Base-by-base conservation (phyloP, 1,284 basidiomycete species). In the Coniophora puteana region DNA sequence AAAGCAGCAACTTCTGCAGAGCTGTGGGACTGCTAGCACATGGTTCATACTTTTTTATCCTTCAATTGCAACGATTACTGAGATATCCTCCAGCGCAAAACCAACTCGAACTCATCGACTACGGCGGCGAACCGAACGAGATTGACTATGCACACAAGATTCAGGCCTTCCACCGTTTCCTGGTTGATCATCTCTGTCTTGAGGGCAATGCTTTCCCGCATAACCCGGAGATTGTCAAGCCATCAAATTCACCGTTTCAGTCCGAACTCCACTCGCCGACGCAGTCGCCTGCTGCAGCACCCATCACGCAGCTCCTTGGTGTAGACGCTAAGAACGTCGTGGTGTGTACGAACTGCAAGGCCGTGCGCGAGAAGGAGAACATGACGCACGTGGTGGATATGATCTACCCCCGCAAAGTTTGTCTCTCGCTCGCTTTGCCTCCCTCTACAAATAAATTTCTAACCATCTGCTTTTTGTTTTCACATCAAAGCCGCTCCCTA, bases 1-100 rank as follows among this genome's bases (percentile, higher is more conserved):
- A 98, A 61, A 84, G 93, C 5, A 93, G 86, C 59, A 99, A 99
- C 63, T 97, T 98, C 54, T 94, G 94, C 57, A 87, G 93, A 60
- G 89, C 93, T 0, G 89, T 98, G 35, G 86, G 89, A 13, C 81
- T 84, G 5, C 61, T 83, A 18, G 78, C 78, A 12, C 89, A 94
- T 64, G 79, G 91, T 91, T 54, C 29, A 67, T 49, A 3, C 8
- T 27, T 45, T 14, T 37, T 22, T 13, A 25, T 21, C 13, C 2
- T 30, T 14, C 7, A 10, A 31, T n/a, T n/a, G 18, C 20, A 17
- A 18, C 17, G 34, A 8, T 27, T 27, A 37, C 35, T 16, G 20
- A 32, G 49, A 54, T 32, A 57, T 16, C 36, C 30, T 23, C 21
- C 43, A 78, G 70, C 69, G 53, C 83, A 87, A 13, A 84, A 87